Percentiles rank a stretch among this genome's conserved stretches.
Conservation (phyloP, 371 early-diverging fungal species). For the Actinomucor elegans region DNA sequence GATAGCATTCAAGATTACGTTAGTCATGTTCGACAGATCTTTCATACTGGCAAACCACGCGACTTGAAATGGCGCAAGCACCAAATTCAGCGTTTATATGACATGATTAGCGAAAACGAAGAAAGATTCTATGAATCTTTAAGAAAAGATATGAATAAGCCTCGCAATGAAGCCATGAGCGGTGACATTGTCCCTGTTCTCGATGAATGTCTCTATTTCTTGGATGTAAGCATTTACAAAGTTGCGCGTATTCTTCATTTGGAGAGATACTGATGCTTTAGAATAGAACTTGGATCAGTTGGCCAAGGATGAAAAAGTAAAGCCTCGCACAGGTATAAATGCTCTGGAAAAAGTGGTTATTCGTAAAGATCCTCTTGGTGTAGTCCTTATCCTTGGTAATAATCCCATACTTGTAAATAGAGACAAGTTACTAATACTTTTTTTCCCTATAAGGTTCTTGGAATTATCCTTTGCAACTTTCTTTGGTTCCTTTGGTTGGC, state of each 20-base stretch:
- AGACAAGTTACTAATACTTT: too few relatives aligned
- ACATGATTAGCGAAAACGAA: slow-evolving; percentile 68
- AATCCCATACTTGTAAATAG: too few relatives aligned
- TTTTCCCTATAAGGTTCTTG: too few relatives aligned
- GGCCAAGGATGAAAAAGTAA: slow-evolving; percentile 51
- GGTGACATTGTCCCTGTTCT: slow-evolving; percentile 67
- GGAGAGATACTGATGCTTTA: not conserved
- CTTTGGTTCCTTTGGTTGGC: slow-evolving; percentile 44
- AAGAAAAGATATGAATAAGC: slow-evolving; percentile 64
- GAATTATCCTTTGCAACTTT: slow-evolving; percentile 8
- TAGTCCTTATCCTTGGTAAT: slow-evolving; percentile 60
- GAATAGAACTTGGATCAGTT: slow-evolving; percentile 61
- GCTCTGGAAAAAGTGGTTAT: slow-evolving; percentile 48
- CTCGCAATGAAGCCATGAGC: slow-evolving; percentile 51
- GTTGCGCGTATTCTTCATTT: not conserved
- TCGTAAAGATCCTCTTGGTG: slow-evolving; percentile 79
- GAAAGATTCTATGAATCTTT: slow-evolving; percentile 60
- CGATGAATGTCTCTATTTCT: slow-evolving; percentile 53
- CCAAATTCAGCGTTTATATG: slow-evolving; percentile 69
- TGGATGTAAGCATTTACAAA: slow-evolving; percentile 29
- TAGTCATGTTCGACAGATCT: slow-evolving; percentile 32
- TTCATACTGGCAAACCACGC: slow-evolving; percentile 43
- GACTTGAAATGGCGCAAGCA: slow-evolving; percentile 61
- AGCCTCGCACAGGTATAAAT: slow-evolving; percentile 30
- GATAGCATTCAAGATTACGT: slow-evolving; percentile 44